Percentiles rank a stretch among this genome's conserved stretches.
These are phyloP conservation scores for Fallopia convolvulus DNA, from an alignment of 148 eudicot genomes.

Conservation along the genomic window DNA sequence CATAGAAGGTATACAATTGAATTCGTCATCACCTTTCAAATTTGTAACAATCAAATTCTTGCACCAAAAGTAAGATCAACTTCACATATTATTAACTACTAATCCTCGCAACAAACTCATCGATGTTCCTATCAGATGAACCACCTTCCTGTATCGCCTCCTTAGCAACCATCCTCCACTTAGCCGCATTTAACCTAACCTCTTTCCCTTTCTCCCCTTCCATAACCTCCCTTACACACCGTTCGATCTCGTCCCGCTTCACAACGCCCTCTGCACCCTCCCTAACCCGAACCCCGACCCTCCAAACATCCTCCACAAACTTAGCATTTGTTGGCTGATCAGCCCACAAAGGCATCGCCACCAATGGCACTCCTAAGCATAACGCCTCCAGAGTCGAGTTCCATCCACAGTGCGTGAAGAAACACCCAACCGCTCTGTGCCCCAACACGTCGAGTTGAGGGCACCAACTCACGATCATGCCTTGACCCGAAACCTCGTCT, in stretches of 20 bases:
- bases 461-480: conserved; percentile 8
- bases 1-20: not conserved
- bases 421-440: conserved; percentile 5
- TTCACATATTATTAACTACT: not conserved
- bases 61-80: not conserved
- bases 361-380: conserved; percentile 9
- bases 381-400: conserved; percentile 9
- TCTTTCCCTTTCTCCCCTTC: conserved; percentile 15
- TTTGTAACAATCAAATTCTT: not conserved
- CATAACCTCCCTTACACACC: conserved; percentile 11
- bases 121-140: conserved; percentile 8
- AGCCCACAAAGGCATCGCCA: conserved; percentile 12
- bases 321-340: conserved; percentile 13
- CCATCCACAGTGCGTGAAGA: conserved; percentile 15
- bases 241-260: conserved; percentile 12
- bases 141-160: conserved; percentile 9
- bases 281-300: conserved; percentile 9
- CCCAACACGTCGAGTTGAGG: conserved; percentile 10
- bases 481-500: not conserved
- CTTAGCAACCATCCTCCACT: conserved; percentile 10
- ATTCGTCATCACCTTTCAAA: not conserved
- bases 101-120: conserved; percentile 1
- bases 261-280: not conserved
- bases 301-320: conserved; percentile 16
- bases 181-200: conserved; percentile 6